Evolutionary conservation across 306 rosid genomes (phyloP).

Genomic region (Adenanthera pavonina): DNA sequence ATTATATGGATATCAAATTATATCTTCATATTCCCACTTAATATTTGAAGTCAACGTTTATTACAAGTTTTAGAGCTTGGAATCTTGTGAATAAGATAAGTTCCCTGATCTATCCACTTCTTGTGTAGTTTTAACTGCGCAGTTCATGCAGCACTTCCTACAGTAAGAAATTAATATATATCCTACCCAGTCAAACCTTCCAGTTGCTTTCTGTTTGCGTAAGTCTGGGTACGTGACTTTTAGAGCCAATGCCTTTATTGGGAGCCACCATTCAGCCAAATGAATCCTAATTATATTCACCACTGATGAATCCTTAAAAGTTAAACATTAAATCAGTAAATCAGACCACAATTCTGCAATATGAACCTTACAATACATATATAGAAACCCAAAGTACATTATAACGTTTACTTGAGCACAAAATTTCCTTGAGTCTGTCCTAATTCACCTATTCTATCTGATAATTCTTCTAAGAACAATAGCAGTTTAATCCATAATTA

Average conservation of each 20-base stretch:
- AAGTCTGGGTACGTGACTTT: not conserved
- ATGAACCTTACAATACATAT: not conserved
- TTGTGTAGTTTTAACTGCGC: not conserved
- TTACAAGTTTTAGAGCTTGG: not conserved
- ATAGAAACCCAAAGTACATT: not conserved
- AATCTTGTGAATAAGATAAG: not conserved
- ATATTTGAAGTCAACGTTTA: not conserved
- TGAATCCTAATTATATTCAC: constrained; percentile 16
- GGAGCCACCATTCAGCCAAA: not conserved
- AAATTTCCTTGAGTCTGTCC: constrained; percentile 16
- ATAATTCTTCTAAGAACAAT: not conserved
- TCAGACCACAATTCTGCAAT: constrained; percentile 10
- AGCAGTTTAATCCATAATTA: constrained; percentile 52
- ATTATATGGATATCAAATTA: constrained; percentile 1
- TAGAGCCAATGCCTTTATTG: constrained; percentile 9
- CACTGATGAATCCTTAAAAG: not conserved
- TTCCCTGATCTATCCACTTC: not conserved
- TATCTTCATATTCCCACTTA: not conserved
- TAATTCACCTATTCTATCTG: not conserved
- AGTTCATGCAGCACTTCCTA: not conserved
- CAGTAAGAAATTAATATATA: not conserved
- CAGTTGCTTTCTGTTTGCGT: not conserved
- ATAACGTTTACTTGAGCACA: not conserved
- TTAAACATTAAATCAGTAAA: not conserved
- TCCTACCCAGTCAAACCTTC: not conserved